A percentile compares a stretch with the other conserved stretches of the same genome.
Conservation (phyloP, 129 eudicot genomes). For the Flaveria robusta region DNA sequence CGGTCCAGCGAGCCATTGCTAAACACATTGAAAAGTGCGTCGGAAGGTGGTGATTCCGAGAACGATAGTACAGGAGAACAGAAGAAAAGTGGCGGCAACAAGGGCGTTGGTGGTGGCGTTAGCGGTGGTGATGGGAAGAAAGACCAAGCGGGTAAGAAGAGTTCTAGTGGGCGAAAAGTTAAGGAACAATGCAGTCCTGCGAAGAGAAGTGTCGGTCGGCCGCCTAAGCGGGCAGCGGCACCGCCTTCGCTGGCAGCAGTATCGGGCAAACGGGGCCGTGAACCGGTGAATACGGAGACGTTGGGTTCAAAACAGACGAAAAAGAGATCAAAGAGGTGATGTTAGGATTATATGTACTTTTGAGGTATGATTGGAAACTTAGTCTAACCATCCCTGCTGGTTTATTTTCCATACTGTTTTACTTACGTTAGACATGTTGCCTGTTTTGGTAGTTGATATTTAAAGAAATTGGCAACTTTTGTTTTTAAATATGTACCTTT, state of each 20-base stretch:
- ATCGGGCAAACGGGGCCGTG: constrained; percentile 50
- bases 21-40: constrained; percentile 41
- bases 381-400: constrained; percentile 30
- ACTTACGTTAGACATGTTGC: constrained; percentile 20
- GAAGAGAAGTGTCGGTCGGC: constrained; percentile 57
- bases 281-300: constrained; percentile 37
- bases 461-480: constrained; percentile 18
- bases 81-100: no score
- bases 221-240: constrained; percentile 52
- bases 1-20: constrained; percentile 41
- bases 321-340: constrained; percentile 59
- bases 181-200: constrained; percentile 52
- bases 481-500: constrained; percentile 28
- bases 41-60: constrained; percentile 32
- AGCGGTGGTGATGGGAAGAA: constrained; percentile 48
- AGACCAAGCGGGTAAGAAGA: constrained; percentile 36
- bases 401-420: constrained; percentile 18
- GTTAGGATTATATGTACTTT: constrained; percentile 18
- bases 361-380: constrained; percentile 31
- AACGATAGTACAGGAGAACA: neutral
- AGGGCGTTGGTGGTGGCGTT: constrained; percentile 20
- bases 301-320: constrained; percentile 48
- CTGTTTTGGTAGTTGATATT: constrained; percentile 35
- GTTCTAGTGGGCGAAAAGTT: constrained; percentile 27
- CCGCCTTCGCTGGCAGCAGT: constrained; percentile 1